Evolutionary conservation across 1,284 basidiomycete genomes (phyloP), one percentile per base, ranked within the genome.

Genomic region (Cystobasidium slooffiae): DNA sequence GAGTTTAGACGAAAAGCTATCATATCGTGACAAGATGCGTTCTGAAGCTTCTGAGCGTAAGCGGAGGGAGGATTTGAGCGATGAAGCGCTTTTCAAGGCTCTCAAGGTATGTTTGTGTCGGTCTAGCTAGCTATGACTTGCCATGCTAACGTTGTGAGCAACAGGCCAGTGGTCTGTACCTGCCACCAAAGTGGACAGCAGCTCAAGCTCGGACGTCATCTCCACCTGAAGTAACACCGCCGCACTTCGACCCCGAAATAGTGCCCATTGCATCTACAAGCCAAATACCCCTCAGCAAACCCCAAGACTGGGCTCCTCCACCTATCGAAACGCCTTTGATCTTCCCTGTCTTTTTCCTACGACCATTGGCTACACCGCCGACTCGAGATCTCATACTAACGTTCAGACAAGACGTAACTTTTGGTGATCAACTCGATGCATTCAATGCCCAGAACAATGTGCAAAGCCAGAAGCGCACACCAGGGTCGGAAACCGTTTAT

Each of bases 311-410:
- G 90, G 88, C 80, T 79, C 86, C 62, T 0, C 81, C 83, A 0
- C 79, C 80, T 84, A 88, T 79, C 7, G 78, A 79, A 85, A 90
- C 84, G 80, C 88, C 91, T 0, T 84, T 98, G 65, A 84, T 96
- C 75, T 85, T 97, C 80, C 94, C 96, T 5, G 89, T 92, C 22
- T 92, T 97, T 84, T 90, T 98, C 82, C 86, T 97, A 75, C 97
- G 98, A 82, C 97, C 97, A 1, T 90, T 93, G 82, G 86, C 95
- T 79, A 87, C 61, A 0, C 79, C 77, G 1, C 78, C 89, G 41
- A 92, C 89, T 31, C 92, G 93, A 62, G 95, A 99, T 83, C 86
- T 95, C 74, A 91, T 97, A 78, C 86, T 90, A 14, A 86, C 90
- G 72, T 97, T 94, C 83, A 87, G 90, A 79, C 94, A 97, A 82